Evolutionary conservation across 148 eudicot species (phyloP).

Genomic region (Chenopodium quinoa): DNA sequence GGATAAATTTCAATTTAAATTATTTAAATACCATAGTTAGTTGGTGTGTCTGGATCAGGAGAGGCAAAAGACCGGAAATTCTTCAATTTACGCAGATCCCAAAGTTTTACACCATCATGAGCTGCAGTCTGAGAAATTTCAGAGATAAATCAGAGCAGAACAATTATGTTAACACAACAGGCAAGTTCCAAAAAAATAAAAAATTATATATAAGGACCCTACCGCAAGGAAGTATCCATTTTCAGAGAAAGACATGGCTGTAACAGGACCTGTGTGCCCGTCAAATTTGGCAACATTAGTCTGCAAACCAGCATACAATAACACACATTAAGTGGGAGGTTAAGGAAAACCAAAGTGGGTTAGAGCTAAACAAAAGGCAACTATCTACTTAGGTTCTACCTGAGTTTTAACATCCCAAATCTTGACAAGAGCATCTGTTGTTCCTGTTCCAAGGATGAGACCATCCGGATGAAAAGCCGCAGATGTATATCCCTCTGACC

Average conservation of each 20-base stretch:
- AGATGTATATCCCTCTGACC: conserved; percentile 87
- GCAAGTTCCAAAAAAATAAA: neutral
- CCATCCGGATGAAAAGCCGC: conserved; percentile 99
- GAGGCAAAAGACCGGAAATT: conserved; percentile 81
- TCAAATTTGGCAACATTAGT: conserved; percentile 86
- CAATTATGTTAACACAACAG: neutral
- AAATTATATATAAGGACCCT: conserved; percentile 12
- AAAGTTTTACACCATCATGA: conserved; percentile 90
- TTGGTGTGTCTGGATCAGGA: conserved; percentile 65
- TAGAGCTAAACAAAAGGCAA: neutral
- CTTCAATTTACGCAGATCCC: conserved; percentile 91
- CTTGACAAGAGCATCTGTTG: conserved; percentile 73
- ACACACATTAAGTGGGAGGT: neutral
- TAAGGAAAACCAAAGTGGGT: neutral
- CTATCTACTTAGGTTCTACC: conserved; percentile 36
- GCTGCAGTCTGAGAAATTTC: conserved; percentile 75
- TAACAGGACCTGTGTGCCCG: conserved; percentile 83
- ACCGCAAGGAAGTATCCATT: conserved; percentile 98
- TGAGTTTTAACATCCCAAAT: conserved; percentile 99
- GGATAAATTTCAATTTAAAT: neutral
- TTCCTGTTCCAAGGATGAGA: conserved; percentile 96
- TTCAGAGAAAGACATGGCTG: conserved; percentile 91
- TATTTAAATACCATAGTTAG: conserved; percentile 65
- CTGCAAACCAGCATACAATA: conserved; percentile 35
- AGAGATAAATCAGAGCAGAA: conserved; percentile 9